Evolutionary conservation across 2,329 filamentous ascomycete genomes (phyloP).

Genomic region (Eutypa lata): DNA sequence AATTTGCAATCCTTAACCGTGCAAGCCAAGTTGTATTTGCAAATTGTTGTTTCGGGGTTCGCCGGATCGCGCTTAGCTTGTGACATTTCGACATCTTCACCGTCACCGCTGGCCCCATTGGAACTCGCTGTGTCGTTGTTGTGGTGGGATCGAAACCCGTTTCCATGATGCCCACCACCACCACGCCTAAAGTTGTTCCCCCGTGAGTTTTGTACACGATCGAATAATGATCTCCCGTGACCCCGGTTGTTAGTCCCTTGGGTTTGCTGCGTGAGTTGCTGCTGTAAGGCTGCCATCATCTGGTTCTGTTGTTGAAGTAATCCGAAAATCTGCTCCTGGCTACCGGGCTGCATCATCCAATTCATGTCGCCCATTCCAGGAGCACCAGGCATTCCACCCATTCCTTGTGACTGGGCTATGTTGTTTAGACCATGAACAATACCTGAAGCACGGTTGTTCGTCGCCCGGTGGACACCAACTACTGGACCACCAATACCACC

Average conservation of each 20-base stretch:
- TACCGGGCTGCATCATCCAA: constrained; percentile 48
- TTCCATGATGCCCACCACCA: constrained; percentile 39
- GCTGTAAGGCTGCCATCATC: constrained; percentile 76
- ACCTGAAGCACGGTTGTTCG: constrained; percentile 48
- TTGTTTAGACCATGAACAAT: constrained; percentile 44
- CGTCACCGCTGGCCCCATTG: constrained; percentile 36
- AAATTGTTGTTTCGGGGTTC: constrained; percentile 66
- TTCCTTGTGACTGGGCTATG: constrained; percentile 38
- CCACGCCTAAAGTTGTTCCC: constrained; percentile 43
- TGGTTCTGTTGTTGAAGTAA: constrained; percentile 84
- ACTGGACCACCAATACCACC: constrained; percentile 46
- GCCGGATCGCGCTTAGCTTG: constrained; percentile 50
- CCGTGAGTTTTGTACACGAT: constrained; percentile 63
- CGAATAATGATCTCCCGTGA: constrained; percentile 65
- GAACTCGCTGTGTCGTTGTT: constrained; percentile 31
- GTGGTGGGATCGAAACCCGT: constrained; percentile 31
- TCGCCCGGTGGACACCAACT: constrained; percentile 48
- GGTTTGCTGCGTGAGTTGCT: constrained; percentile 56
- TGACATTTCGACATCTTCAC: constrained; percentile 63
- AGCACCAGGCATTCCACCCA: constrained; percentile 35
- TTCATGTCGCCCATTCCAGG: constrained; percentile 38
- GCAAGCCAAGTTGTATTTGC: constrained; percentile 87
- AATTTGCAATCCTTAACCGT: constrained; percentile 88
- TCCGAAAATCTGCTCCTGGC: constrained; percentile 71
- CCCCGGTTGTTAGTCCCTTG: constrained; percentile 41